phyloP scores from a whole-genome alignment of 2,329 filamentous ascomycete genomes.

The Aureobasidium melanogenum region DNA sequence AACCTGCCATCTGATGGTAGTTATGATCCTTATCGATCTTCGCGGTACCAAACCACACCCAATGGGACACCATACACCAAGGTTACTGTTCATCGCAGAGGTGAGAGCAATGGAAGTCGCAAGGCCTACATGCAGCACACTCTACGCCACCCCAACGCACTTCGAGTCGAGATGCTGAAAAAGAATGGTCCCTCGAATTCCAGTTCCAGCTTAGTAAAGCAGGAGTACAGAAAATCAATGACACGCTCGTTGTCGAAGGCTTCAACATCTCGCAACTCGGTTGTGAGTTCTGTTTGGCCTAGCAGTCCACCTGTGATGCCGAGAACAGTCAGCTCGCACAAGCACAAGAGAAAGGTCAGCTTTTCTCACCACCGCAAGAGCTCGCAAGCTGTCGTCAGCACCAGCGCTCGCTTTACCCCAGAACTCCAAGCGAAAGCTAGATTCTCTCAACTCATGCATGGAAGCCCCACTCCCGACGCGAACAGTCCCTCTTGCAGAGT shows the following conservation, averaged over 20 bases:
- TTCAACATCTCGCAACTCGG: slow-evolving; percentile 31
- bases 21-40: slow-evolving; percentile 79
- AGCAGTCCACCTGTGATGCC: slow-evolving; percentile 35
- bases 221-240: slow-evolving; percentile 9
- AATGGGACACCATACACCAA: slow-evolving; percentile 43
- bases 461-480: slow-evolving; percentile 15
- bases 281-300: slow-evolving; percentile 38
- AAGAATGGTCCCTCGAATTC: slow-evolving; percentile 22
- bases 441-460: slow-evolving; percentile 16
- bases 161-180: slow-evolving; percentile 32
- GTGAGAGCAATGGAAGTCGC: slow-evolving; percentile 27
- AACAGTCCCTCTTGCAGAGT: slow-evolving; percentile 24
- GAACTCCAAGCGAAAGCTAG: slow-evolving; percentile 24
- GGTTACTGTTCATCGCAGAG: slow-evolving; percentile 55
- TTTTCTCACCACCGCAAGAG: slow-evolving; percentile 48
- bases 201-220: slow-evolving; percentile 24
- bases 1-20: slow-evolving; percentile 46
- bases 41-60: slow-evolving; percentile 41
- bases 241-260: slow-evolving; percentile 24
- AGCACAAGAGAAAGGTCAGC: slow-evolving; percentile 48
- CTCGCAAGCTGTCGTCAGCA: slow-evolving; percentile 33
- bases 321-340: slow-evolving; percentile 33
- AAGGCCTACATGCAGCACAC: slow-evolving; percentile 29
- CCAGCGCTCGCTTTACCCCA: slow-evolving; percentile 24
- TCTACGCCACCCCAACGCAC: slow-evolving; percentile 33